phyloP scores from a whole-genome alignment of 768 basidiomycete species.

The Calocybe indica region DNA sequence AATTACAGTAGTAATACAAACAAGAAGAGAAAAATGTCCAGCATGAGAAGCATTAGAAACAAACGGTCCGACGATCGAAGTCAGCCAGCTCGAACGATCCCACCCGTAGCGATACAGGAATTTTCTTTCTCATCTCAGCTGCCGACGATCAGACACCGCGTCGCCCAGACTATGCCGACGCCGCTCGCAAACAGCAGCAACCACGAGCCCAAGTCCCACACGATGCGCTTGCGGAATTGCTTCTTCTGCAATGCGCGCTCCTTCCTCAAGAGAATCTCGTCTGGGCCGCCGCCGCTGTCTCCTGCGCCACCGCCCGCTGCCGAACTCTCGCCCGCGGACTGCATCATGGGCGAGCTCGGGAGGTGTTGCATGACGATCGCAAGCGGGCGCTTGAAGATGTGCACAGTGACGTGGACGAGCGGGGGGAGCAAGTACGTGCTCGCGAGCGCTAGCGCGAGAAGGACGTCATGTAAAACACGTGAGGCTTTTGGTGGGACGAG shows the following conservation, averaged over 20 bases:
- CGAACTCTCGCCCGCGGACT: neutral
- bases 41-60: no score
- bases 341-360: conserved; percentile 23
- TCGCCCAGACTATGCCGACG: conserved; percentile 51
- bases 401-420: conserved; percentile 61
- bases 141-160: no score
- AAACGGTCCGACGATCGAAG: no score
- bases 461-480: conserved; percentile 37
- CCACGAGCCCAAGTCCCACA: conserved; percentile 86
- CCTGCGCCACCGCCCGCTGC: conserved; percentile 11
- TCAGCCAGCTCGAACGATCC: no score
- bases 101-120: no score
- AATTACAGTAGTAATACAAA: no score
- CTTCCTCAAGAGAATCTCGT: conserved; percentile 81
- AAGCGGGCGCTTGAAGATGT: conserved; percentile 80
- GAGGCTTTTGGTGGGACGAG: conserved; percentile 35
- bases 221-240: conserved; percentile 62
- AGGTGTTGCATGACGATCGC: conserved; percentile 66
- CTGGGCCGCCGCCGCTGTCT: conserved; percentile 21
- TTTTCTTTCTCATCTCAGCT: no score
- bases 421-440: conserved; percentile 50
- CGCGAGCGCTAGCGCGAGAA: conserved; percentile 44
- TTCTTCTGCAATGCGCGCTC: conserved; percentile 76
- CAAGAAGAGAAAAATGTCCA: no score
- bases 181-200: conserved; percentile 55